A percentile compares a stretch with the other conserved stretches of the same genome.
Conservation (phyloP, 2,329 filamentous ascomycete genomes). For the Sphaerulina populicola region DNA sequence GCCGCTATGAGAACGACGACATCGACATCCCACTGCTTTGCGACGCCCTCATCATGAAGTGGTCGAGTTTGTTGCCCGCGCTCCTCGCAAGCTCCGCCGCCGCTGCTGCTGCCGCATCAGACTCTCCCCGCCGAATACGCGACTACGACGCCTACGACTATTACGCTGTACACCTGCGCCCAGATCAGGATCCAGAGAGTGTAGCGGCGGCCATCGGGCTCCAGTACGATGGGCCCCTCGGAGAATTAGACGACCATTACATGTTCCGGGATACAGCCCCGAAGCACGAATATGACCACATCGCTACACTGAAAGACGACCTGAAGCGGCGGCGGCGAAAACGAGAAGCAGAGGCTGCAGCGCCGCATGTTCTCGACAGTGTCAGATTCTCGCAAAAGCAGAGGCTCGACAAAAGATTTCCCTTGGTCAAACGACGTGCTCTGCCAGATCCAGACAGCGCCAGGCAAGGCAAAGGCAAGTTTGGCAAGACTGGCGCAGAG, state of each 20-base stretch:
- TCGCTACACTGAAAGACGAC: conserved; percentile 44
- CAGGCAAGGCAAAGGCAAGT: conserved; percentile 2
- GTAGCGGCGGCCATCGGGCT: conserved; percentile 68
- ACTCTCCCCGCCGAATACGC: conserved; percentile 16
- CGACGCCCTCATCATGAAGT: conserved; percentile 5
- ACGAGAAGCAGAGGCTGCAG: conserved; percentile 44
- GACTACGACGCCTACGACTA: conserved; percentile 73
- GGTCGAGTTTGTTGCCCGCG: conserved; percentile 6
- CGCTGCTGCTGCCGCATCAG: conserved; percentile 3
- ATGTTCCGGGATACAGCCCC: conserved; percentile 65
- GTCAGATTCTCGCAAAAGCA: conserved; percentile 77
- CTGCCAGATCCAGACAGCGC: conserved; percentile 3
- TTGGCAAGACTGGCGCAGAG: conserved; percentile 1
- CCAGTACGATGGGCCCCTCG: conserved; percentile 70
- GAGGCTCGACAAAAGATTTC: conserved; percentile 48
- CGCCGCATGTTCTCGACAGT: conserved; percentile 56
- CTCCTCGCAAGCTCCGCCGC: conserved; percentile 9
- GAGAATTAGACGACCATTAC: conserved; percentile 71
- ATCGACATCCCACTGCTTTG: not conserved
- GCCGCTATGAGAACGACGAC: not conserved
- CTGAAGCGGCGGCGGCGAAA: conserved; percentile 54
- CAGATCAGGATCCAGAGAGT: conserved; percentile 55
- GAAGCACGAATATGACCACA: conserved; percentile 46
- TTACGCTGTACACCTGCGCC: conserved; percentile 78
- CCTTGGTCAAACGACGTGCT: conserved; percentile 51